Percentiles rank a stretch among this genome's conserved stretches.
phyloP scores from a whole-genome alignment of 2,329 filamentous ascomycete genomes.

The Xylogone sp. region DNA sequence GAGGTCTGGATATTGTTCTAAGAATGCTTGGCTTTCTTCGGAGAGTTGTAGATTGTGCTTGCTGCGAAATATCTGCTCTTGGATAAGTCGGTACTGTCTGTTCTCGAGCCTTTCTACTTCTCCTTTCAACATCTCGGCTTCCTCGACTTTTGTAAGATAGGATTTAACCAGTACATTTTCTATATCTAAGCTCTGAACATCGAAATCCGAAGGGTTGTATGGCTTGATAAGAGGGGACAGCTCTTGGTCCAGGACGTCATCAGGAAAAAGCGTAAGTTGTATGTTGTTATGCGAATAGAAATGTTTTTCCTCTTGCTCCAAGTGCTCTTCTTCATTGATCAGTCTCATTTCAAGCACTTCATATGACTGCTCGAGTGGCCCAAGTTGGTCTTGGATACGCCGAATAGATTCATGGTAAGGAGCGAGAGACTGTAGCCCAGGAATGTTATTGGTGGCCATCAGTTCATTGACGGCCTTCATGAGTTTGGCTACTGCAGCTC shows the following conservation, averaged over 20 bases:
- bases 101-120: conserved; percentile 14
- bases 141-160: conserved; percentile 10
- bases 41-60: conserved; percentile 11
- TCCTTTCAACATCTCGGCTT: conserved; percentile 11
- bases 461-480: conserved; percentile 10
- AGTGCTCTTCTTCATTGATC: conserved; percentile 13
- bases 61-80: conserved; percentile 11
- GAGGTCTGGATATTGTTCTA: conserved; percentile 12
- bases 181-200: conserved; percentile 1
- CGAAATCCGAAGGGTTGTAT: conserved; percentile 1
- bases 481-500: conserved; percentile 2
- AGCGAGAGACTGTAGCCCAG: conserved; percentile 3
- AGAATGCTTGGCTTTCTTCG: conserved; percentile 9
- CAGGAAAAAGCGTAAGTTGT: neutral
- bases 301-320: conserved; percentile 17
- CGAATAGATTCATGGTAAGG: conserved; percentile 14
- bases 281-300: conserved; percentile 15
- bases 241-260: conserved; percentile 8
- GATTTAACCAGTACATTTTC: conserved; percentile 8
- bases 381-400: conserved; percentile 14
- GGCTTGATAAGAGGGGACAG: conserved; percentile 13
- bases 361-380: conserved; percentile 13
- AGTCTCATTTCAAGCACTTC: conserved; percentile 12
- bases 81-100: conserved; percentile 7
- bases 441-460: conserved; percentile 10